These are phyloP conservation scores for Glaciozyma martinii DNA, from an alignment of 768 basidiomycete genomes.

Conservation along the genomic window DNA sequence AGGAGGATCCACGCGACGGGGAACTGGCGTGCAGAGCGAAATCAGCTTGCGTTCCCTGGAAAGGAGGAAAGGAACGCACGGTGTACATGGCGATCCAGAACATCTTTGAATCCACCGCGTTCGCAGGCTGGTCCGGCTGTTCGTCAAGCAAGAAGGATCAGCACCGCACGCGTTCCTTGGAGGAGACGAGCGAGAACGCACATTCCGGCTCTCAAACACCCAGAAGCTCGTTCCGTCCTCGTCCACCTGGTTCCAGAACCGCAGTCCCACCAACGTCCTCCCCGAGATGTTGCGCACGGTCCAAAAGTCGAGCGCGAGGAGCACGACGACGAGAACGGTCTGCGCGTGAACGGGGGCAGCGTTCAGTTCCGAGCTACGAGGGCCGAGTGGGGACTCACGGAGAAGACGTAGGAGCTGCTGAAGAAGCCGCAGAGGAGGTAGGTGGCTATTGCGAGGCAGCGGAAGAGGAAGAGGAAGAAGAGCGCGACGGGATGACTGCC, in stretches of 20 bases:
- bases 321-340: slow-evolving; percentile 85
- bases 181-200: slow-evolving; percentile 43
- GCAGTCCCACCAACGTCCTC: slow-evolving; percentile 79
- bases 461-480: slow-evolving; percentile 82
- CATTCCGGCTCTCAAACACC: slow-evolving; percentile 97
- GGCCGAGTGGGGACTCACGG: slow-evolving; percentile 50
- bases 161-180: slow-evolving; percentile 45
- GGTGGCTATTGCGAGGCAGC: slow-evolving; percentile 74
- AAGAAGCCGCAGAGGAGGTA: slow-evolving; percentile 81
- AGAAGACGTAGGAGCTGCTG: slow-evolving; percentile 63
- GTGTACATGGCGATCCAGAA: slow-evolving; percentile 29
- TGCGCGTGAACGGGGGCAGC: slow-evolving; percentile 33
- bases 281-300: slow-evolving; percentile 96
- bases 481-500: slow-evolving; percentile 55
- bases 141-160: slow-evolving; percentile 48
- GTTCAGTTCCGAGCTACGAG: slow-evolving; percentile 6
- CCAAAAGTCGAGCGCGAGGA: slow-evolving; percentile 98
- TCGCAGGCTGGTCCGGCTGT: slow-evolving; percentile 39
- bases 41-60: background rate
- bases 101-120: slow-evolving; percentile 75
- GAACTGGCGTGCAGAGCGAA: slow-evolving; percentile 52
- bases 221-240: slow-evolving; percentile 70
- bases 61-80: background rate
- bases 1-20: slow-evolving; percentile 80
- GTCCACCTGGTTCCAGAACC: slow-evolving; percentile 99